Conservation (phyloP, 371 early-diverging fungal species). For the Thermomucor indicae-seudaticae region DNA sequence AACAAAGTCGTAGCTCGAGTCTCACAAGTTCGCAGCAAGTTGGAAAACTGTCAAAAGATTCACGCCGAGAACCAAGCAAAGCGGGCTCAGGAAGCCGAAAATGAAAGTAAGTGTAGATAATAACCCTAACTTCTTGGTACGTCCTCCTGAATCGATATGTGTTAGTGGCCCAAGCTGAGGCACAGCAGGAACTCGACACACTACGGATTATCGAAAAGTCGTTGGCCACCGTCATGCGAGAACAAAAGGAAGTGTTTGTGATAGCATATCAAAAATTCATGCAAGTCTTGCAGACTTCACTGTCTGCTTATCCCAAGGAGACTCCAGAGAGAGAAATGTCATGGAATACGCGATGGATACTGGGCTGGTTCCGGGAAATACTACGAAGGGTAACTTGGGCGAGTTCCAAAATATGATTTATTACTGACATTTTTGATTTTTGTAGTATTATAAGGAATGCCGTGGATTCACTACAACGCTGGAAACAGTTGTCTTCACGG, state of each 20-base stretch:
- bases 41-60: constrained; percentile 32
- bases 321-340: constrained; percentile 43
- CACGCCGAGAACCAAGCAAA: constrained; percentile 34
- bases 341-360: constrained; percentile 67
- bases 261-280: constrained; percentile 72
- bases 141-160: neutral
- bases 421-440: neutral
- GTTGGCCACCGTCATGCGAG: constrained; percentile 62
- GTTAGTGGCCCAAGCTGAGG: constrained; percentile 39
- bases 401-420: neutral
- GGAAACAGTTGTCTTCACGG: constrained; percentile 69
- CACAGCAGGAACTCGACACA: constrained; percentile 48
- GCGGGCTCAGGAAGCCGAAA: constrained; percentile 18
- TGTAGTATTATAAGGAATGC: constrained; percentile 63
- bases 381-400: constrained; percentile 50
- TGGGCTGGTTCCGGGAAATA: constrained; percentile 81
- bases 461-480: constrained; percentile 57
- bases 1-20: constrained; percentile 82
- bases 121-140: neutral
- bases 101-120: constrained; percentile 25
- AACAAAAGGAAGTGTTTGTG: constrained; percentile 82
- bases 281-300: constrained; percentile 42
- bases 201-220: constrained; percentile 61
- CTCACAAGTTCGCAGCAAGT: constrained; percentile 61
- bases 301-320: constrained; percentile 34